Evolutionary conservation across 257 asterid genomes (phyloP).

Genomic region (Solanum tarijense): DNA sequence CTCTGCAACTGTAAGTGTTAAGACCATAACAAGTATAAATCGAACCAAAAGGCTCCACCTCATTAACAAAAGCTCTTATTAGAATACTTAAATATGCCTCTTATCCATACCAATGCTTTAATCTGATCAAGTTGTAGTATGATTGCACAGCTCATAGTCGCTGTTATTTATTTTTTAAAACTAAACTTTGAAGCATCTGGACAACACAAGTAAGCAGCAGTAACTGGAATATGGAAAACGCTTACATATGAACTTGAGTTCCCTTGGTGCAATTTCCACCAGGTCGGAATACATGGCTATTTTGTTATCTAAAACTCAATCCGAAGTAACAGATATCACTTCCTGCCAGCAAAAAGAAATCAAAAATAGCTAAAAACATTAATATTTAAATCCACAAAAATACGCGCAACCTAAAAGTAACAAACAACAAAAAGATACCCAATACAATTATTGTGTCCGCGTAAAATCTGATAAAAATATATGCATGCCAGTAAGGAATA

Average conservation of each 20-base stretch:
- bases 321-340: not conserved
- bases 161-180: not conserved
- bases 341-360: conserved; percentile 4
- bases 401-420: not conserved
- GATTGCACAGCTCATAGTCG: not conserved
- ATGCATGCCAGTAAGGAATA: not conserved
- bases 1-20: not conserved
- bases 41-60: not conserved
- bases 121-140: not conserved
- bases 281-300: conserved; percentile 22
- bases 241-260: conserved; percentile 26
- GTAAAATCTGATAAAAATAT: not conserved
- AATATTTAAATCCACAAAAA: not conserved
- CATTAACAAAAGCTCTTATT: not conserved
- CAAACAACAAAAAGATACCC: not conserved
- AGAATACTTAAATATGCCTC: not conserved
- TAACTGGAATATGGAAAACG: not conserved
- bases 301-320: not conserved
- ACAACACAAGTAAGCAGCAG: not conserved
- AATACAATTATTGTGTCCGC: not conserved
- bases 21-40: not conserved
- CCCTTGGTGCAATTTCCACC: conserved; percentile 26
- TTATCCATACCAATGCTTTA: not conserved
- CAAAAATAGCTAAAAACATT: not conserved
- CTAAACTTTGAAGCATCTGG: not conserved